Conservation (phyloP, 2,329 filamentous ascomycete genomes). For the Hypocreales sp. region DNA sequence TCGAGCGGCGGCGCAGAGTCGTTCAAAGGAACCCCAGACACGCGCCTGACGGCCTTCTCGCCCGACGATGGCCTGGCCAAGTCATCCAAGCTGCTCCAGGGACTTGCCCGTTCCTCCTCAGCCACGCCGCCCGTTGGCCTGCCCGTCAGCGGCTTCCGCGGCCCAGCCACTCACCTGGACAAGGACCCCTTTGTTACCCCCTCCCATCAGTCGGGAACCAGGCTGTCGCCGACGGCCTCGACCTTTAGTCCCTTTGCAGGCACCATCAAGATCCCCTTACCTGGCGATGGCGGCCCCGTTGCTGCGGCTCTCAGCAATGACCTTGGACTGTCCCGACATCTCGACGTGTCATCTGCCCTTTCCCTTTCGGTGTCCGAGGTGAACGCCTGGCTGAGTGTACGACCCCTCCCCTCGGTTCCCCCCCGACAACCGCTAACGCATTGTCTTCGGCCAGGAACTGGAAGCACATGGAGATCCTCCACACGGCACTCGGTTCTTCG, state of each 20-base stretch:
- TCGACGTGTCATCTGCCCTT: constrained; percentile 22
- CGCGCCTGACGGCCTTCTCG: constrained; percentile 47
- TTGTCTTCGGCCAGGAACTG: too few species aligned
- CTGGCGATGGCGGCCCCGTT: constrained; percentile 11
- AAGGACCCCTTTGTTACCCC: constrained; percentile 40
- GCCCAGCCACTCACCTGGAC: constrained; percentile 14
- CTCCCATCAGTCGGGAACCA: constrained; percentile 16
- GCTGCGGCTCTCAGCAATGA: constrained; percentile 27
- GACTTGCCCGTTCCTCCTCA: constrained; percentile 13
- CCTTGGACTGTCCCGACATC: constrained; percentile 26
- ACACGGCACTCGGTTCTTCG: constrained; percentile 21
- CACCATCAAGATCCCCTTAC: constrained; percentile 5
- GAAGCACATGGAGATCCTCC: constrained; percentile 15
- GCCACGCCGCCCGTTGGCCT: constrained; percentile 13
- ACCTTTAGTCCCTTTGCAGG: constrained; percentile 35
- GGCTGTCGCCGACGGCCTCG: constrained; percentile 49
- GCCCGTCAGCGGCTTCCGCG: constrained; percentile 10
- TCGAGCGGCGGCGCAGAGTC: constrained; percentile 38
- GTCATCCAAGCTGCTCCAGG: constrained; percentile 21
- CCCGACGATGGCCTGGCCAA: constrained; percentile 37
- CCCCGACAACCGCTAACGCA: too few species aligned
- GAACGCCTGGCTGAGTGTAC: constrained; percentile 28
- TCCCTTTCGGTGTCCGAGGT: constrained; percentile 21
- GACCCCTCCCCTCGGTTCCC: constrained; percentile 8
- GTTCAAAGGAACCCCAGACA: constrained; percentile 48